Base-by-base conservation (phyloP, 2,329 filamentous ascomycete genomes). In the Coniochaeta hoffmannii region DNA sequence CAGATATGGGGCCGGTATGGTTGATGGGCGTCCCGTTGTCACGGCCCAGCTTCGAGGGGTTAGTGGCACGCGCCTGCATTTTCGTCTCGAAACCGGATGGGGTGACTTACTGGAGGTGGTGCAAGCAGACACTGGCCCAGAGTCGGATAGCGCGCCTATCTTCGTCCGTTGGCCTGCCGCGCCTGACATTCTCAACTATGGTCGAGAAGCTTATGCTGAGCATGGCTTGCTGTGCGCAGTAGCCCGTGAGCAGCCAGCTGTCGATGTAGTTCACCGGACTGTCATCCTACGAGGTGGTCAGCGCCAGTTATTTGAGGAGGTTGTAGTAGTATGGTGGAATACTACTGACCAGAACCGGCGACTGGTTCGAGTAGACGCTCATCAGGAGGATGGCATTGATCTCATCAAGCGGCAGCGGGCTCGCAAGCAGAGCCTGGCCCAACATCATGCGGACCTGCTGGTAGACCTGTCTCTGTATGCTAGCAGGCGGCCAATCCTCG, bases 151-250 rank as follows among this genome's bases (percentile, higher is more conserved):
- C 53, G 2, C 38, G 34, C 28, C 53, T 54, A 24, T 54, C 53
- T n/a, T 32, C 53, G 24, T 46, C 36, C 26, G 53, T 54, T 2
- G 38, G 19, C 4, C 14, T 44, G 35, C 38, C 35, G 3, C 36
- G 22, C 6, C 38, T 2, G 11, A 54, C 53, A 22, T 54, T 49
- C 7, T 44, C 53, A 3, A 54, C 53, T 2, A 51, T 24, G n/a
- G 49, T 69, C 1, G 72, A 73, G 50, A 75, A 74, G 49, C 67
- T 70, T 36, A 73, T 73, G 52, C 71, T 72, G 10, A 75, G 59
- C 70, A 75, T 75, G 1, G 71, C 70, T 55, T 75, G 72, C 53
- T 74, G 69, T 0, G 68, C 71, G 36, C 72, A 74, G 50, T 73
- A 72, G 0, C 72, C 71, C 2, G 68, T 73, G 41, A 74, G 58